A percentile compares a stretch with the other conserved stretches of the same genome.
phyloP scores from a whole-genome alignment of 108 stramenopile genomes.

The Aurantiochytrium sp. region DNA sequence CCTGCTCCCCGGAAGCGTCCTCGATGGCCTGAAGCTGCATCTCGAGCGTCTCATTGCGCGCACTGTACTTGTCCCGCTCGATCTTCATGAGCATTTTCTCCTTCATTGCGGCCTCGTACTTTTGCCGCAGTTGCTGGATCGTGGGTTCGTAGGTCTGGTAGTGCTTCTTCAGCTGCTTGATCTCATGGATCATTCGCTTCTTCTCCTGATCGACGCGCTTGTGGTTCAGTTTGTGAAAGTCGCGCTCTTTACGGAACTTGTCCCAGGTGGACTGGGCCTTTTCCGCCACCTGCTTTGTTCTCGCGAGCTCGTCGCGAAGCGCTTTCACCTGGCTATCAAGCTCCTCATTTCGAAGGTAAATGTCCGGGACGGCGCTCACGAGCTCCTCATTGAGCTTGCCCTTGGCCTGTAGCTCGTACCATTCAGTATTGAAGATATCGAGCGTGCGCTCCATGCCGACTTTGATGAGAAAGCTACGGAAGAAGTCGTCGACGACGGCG shows the following conservation, averaged over 20 bases:
- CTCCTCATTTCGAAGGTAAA: slow-evolving; percentile 61
- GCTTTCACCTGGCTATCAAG: slow-evolving; percentile 55
- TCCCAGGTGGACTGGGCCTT: slow-evolving; percentile 66
- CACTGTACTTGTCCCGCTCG: slow-evolving; percentile 58
- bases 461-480: slow-evolving; percentile 65
- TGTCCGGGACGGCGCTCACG: slow-evolving; percentile 59
- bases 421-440: slow-evolving; percentile 67
- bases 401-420: slow-evolving; percentile 61
- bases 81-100: slow-evolving; percentile 68
- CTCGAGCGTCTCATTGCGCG: slow-evolving; percentile 51
- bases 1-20: background rate
- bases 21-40: slow-evolving; percentile 44
- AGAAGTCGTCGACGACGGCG: slow-evolving; percentile 61
- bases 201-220: slow-evolving; percentile 64
- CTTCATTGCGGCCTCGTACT: slow-evolving; percentile 66
- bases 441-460: slow-evolving; percentile 59
- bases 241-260: slow-evolving; percentile 69
- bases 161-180: slow-evolving; percentile 56
- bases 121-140: slow-evolving; percentile 57
- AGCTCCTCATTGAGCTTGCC: slow-evolving; percentile 54
- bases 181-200: slow-evolving; percentile 47
- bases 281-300: slow-evolving; percentile 46
- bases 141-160: slow-evolving; percentile 63
- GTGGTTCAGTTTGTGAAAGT: slow-evolving; percentile 69
- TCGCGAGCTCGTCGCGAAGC: slow-evolving; percentile 52